phyloP scores from a whole-genome alignment of 2,329 filamentous ascomycete genomes.

The Aulographum hederae region DNA sequence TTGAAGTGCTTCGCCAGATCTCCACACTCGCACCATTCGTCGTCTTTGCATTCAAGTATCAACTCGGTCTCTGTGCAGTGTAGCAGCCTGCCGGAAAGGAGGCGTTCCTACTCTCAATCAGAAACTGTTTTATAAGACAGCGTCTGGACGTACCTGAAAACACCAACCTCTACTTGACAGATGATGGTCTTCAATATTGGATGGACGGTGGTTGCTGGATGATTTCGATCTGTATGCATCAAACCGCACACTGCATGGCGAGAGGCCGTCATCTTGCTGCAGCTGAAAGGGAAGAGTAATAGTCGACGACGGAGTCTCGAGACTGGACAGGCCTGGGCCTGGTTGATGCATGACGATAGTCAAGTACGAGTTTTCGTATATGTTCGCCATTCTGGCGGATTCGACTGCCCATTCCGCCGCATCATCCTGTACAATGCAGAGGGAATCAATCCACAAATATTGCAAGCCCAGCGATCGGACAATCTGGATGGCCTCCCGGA shows the following conservation, averaged over 20 bases:
- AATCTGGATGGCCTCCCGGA: neutral
- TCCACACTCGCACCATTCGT: neutral
- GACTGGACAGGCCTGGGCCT: neutral
- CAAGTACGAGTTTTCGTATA: neutral
- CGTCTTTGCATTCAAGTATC: neutral
- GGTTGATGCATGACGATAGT: neutral
- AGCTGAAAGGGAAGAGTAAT: neutral
- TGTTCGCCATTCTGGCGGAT: neutral
- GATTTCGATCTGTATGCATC: too few species aligned
- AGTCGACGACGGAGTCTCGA: neutral
- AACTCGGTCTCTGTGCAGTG: neutral
- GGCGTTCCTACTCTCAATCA: neutral
- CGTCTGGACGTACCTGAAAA: neutral
- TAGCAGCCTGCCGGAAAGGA: neutral
- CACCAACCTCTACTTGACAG: neutral
- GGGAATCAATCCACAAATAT: neutral
- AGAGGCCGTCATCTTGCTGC: neutral
- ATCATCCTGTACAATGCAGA: neutral
- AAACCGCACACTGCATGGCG: neutral
- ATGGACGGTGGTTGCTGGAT: too few species aligned
- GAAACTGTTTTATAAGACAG: neutral
- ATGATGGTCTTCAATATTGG: neutral
- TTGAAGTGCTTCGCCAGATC: neutral
- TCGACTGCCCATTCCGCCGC: neutral
- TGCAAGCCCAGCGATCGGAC: neutral